These are phyloP conservation scores for Trichoderma asperellum DNA, from an alignment of 2,329 filamentous ascomycete genomes.

Conservation along the genomic window DNA sequence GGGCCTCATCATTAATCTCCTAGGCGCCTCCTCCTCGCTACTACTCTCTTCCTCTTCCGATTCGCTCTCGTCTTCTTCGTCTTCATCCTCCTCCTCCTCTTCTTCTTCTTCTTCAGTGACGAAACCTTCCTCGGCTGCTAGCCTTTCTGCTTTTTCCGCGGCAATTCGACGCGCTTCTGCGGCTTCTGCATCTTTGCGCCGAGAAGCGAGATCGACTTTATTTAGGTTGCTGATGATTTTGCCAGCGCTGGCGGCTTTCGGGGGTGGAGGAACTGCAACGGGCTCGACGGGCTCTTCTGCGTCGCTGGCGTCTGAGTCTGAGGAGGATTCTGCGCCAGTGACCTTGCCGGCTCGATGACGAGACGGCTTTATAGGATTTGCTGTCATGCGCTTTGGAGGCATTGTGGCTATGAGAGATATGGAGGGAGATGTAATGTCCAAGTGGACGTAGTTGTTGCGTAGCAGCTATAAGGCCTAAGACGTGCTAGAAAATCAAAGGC, in stretches of 20 bases:
- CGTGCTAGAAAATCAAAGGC: neutral
- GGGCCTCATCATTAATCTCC: slow-evolving; percentile 62
- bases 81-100: slow-evolving; percentile 43
- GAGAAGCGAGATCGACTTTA: slow-evolving; percentile 57
- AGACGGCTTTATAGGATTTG: slow-evolving; percentile 78
- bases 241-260: slow-evolving; percentile 60
- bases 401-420: slow-evolving; percentile 39
- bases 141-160: slow-evolving; percentile 54
- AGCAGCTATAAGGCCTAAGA: neutral
- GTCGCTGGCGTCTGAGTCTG: slow-evolving; percentile 56
- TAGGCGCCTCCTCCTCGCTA: slow-evolving; percentile 61
- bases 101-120: slow-evolving; percentile 60
- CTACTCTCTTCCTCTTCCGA: slow-evolving; percentile 51
- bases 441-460: neutral
- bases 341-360: slow-evolving; percentile 88
- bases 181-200: slow-evolving; percentile 50
- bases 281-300: slow-evolving; percentile 37
- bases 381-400: slow-evolving; percentile 88
- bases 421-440: neutral
- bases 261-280: slow-evolving; percentile 54
- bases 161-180: slow-evolving; percentile 53
- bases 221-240: slow-evolving; percentile 59
- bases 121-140: slow-evolving; percentile 64
- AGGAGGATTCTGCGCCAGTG: slow-evolving; percentile 58
- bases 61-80: slow-evolving; percentile 46